phyloP scores from a whole-genome alignment of 257 asterid species.

The Eustoma russellianum region DNA sequence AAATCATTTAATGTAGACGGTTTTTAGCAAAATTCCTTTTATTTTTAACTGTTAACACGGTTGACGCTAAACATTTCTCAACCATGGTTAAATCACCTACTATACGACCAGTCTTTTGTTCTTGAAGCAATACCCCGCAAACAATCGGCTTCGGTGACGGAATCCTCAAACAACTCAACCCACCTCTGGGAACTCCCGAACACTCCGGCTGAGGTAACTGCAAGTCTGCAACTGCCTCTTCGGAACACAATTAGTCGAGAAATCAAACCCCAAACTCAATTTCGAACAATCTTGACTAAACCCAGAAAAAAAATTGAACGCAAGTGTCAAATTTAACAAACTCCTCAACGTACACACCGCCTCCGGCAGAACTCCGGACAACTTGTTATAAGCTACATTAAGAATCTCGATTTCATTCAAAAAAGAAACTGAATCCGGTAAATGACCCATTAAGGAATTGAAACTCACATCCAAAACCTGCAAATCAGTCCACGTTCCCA shows the following conservation, averaged over 20 bases:
- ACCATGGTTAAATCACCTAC: too few relatives aligned
- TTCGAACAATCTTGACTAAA: constrained; percentile 54
- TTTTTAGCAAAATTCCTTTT: too few relatives aligned
- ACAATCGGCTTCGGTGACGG: constrained; percentile 51
- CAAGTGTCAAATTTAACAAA: constrained; percentile 53
- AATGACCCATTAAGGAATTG: constrained; percentile 57
- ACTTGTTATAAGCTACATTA: constrained; percentile 61
- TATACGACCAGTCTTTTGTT: constrained; percentile 7
- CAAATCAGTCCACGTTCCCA: constrained; percentile 73
- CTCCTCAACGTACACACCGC: constrained; percentile 53
- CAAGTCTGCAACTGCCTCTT: constrained; percentile 61
- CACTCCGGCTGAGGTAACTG: constrained; percentile 72
- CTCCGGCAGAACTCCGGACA: constrained; percentile 67
- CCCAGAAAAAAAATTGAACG: constrained; percentile 79
- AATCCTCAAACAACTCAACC: constrained; percentile 63
- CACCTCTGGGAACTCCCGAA: constrained; percentile 47
- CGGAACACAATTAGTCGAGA: constrained; percentile 78
- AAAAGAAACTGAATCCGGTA: constrained; percentile 72
- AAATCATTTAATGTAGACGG: too few relatives aligned
- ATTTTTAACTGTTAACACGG: too few relatives aligned
- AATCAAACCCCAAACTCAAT: constrained; percentile 57
- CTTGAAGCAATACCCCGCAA: constrained; percentile 43
- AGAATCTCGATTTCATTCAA: constrained; percentile 57
- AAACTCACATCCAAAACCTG: constrained; percentile 72
- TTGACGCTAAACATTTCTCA: too few relatives aligned